phyloP scores from a whole-genome alignment of 2,329 filamentous ascomycete species.

The Delphinella strobiligena region DNA sequence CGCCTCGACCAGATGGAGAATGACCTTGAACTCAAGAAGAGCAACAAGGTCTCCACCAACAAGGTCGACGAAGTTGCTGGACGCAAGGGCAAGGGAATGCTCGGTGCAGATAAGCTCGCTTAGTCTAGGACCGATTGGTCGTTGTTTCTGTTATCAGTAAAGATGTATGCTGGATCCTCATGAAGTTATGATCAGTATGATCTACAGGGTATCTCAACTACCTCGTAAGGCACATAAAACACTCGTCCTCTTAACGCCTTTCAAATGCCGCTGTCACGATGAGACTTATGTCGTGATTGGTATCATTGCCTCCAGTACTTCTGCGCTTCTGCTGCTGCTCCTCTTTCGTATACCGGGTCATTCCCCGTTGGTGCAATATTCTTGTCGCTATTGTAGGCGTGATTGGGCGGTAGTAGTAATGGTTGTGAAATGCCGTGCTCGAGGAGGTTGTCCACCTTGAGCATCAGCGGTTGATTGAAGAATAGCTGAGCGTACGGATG shows the following conservation, averaged over 20 bases:
- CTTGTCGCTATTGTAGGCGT: not conserved
- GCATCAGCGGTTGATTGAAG: conserved; percentile 22
- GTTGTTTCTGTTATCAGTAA: not conserved
- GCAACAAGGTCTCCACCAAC: conserved; percentile 1
- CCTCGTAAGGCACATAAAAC: too few relatives aligned
- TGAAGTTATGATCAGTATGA: not conserved
- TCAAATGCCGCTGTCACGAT: too few relatives aligned
- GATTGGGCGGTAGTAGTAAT: conserved; percentile 12
- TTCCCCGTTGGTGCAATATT: not conserved
- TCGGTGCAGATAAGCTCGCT: conserved; percentile 6
- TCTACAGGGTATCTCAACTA: too few relatives aligned
- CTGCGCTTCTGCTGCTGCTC: too few relatives aligned
- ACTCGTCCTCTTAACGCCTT: too few relatives aligned
- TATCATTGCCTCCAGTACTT: too few relatives aligned
- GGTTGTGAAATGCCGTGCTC: conserved; percentile 15
- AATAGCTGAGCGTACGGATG: conserved; percentile 22
- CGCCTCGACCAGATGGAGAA: conserved; percentile 1
- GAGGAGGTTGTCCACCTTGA: conserved; percentile 20
- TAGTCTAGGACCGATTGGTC: not conserved
- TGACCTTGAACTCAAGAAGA: not conserved
- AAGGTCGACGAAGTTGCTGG: conserved; percentile 7
- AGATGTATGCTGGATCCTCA: not conserved
- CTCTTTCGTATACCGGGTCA: not conserved
- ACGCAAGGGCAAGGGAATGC: conserved; percentile 7
- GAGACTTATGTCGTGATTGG: too few relatives aligned